These are phyloP conservation scores for Osmanthus fragrans DNA, from an alignment of 257 asterid genomes.

Conservation along the genomic window DNA sequence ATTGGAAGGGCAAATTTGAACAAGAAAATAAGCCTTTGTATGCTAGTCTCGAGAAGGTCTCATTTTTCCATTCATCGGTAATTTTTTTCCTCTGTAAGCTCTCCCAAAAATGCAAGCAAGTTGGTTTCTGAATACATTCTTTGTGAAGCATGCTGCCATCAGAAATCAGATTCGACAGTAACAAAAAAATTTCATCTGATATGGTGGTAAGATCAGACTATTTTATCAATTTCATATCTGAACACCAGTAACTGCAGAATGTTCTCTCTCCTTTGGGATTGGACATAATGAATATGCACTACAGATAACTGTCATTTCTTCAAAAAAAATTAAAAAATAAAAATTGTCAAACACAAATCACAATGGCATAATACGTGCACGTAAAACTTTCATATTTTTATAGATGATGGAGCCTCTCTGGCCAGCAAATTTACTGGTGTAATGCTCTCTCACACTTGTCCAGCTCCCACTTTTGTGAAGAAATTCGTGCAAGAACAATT, in stretches of 20 bases:
- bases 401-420: neutral
- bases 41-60: neutral
- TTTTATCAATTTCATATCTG: neutral
- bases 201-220: neutral
- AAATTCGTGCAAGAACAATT: neutral
- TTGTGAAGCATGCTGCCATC: neutral
- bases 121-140: neutral
- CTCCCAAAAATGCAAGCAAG: neutral
- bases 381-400: neutral
- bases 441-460: neutral
- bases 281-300: neutral
- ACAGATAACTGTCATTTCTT: neutral
- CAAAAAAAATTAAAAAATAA: neutral
- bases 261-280: conserved; percentile 2
- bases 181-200: neutral
- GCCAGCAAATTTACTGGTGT: neutral
- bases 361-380: neutral
- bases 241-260: neutral
- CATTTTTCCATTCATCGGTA: neutral
- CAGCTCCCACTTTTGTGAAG: neutral
- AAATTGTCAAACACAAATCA: neutral
- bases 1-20: neutral
- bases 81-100: neutral
- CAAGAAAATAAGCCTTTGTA: neutral
- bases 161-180: neutral